A percentile compares a stretch with the other conserved stretches of the same genome.
These are phyloP conservation scores for Populus euphratica DNA, from an alignment of 345 rosid genomes.

Conservation along the genomic window DNA sequence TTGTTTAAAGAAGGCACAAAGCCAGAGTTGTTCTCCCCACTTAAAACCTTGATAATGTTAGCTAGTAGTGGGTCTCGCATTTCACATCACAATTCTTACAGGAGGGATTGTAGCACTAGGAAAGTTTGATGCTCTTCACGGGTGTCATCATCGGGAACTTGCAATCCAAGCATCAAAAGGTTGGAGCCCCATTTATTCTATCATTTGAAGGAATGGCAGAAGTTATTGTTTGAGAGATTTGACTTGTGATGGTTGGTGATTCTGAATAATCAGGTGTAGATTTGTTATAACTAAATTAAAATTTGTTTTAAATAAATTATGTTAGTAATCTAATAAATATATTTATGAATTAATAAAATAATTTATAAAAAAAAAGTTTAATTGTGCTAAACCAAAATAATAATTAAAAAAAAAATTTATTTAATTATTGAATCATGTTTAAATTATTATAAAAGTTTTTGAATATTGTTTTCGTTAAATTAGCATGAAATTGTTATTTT, in stretches of 20 bases:
- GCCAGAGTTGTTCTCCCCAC: neutral
- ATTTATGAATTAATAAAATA: too few species aligned
- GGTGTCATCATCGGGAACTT: constrained; percentile 93
- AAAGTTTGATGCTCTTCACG: constrained; percentile 91
- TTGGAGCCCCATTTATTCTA: constrained; percentile 71
- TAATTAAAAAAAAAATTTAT: too few species aligned
- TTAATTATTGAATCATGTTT: too few species aligned
- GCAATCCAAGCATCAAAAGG: constrained; percentile 87
- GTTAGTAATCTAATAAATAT: rapidly evolving
- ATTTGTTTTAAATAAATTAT: too few species aligned
- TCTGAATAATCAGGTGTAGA: too few species aligned
- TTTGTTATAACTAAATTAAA: too few species aligned
- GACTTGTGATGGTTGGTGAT: too few species aligned
- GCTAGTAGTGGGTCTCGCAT: constrained; percentile 69
- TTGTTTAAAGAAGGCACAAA: neutral
- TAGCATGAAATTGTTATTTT: too few species aligned
- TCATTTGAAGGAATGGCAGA: constrained; percentile 93
- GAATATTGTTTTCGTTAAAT: too few species aligned
- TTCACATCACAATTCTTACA: constrained; percentile 42
- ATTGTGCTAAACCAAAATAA: too few species aligned
- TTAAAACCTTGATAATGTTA: constrained; percentile 34
- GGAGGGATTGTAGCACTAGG: constrained; percentile 96
- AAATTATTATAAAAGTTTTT: too few species aligned
- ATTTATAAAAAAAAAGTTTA: too few species aligned
- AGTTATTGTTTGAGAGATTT: constrained; percentile 92